Conservation (phyloP, 1,284 basidiomycete species). For the Cryptococcus sp. region DNA sequence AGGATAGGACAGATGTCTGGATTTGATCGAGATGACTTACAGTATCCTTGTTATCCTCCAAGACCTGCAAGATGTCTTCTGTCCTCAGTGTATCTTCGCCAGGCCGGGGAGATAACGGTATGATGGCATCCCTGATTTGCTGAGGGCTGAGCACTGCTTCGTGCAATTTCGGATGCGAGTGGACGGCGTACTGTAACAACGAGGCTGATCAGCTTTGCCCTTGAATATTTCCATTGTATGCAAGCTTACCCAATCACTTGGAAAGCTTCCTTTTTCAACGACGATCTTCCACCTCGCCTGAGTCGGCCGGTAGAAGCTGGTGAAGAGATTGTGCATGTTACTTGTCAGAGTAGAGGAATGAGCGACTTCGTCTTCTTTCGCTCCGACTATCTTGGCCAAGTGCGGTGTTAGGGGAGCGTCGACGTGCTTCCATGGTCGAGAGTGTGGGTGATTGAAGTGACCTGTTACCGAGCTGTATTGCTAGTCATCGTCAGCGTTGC, state of each 20-base stretch:
- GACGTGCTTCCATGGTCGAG: constrained; percentile 80
- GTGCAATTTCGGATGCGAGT: constrained; percentile 80
- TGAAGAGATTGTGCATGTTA: constrained; percentile 93
- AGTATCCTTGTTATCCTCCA: constrained; percentile 68
- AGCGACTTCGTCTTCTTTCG: constrained; percentile 82
- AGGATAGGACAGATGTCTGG: neutral
- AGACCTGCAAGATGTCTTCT: constrained; percentile 79
- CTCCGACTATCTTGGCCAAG: constrained; percentile 84
- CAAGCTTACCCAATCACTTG: constrained; percentile 80
- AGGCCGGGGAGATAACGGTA: constrained; percentile 74
- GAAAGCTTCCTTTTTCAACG: constrained; percentile 91
- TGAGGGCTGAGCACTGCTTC: constrained; percentile 68
- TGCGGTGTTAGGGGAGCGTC: constrained; percentile 71
- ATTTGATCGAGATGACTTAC: constrained; percentile 23
- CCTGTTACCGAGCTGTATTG: constrained; percentile 77
- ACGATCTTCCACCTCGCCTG: constrained; percentile 83
- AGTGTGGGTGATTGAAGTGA: constrained; percentile 85
- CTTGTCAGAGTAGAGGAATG: constrained; percentile 92
- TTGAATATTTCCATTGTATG: neutral
- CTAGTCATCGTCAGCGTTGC: neutral
- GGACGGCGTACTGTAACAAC: constrained; percentile 78
- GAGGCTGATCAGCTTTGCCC: constrained; percentile 1
- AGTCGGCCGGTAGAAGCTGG: constrained; percentile 90
- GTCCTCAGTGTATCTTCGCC: constrained; percentile 87
- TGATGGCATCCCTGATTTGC: constrained; percentile 61